These are phyloP conservation scores for Populus ilicifolia DNA, from an alignment of 345 rosid genomes.

Conservation along the genomic window DNA sequence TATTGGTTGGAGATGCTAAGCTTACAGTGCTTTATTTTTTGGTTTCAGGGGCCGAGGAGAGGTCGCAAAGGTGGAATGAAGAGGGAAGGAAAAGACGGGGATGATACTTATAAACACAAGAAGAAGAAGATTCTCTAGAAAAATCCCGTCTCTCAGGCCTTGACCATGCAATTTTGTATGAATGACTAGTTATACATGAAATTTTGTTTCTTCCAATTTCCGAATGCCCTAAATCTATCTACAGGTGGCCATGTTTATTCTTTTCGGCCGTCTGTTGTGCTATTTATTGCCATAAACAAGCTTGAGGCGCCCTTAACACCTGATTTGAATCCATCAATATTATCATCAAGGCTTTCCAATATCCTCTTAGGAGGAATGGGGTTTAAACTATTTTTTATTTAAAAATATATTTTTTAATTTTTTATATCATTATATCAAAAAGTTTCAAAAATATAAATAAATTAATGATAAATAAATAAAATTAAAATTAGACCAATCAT, in stretches of 20 bases:
- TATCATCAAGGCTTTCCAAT: too few species aligned
- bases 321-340: neutral
- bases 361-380: too few species aligned
- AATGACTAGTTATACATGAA: neutral
- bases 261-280: too few species aligned
- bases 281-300: too few species aligned
- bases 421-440: too few species aligned
- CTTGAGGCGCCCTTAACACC: neutral
- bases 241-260: too few species aligned
- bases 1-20: neutral
- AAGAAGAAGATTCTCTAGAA: slow-evolving; percentile 21
- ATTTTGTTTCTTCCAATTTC: neutral
- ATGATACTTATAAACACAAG: slow-evolving; percentile 24
- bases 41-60: slow-evolving; percentile 33
- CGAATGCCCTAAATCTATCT: neutral
- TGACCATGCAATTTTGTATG: slow-evolving; percentile 12
- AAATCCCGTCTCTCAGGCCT: neutral
- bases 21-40: neutral
- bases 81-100: slow-evolving; percentile 23
- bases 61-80: slow-evolving; percentile 31
- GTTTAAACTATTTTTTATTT: too few species aligned
- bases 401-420: too few species aligned
- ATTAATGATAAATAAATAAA: too few species aligned
- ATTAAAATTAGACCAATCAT: too few species aligned
- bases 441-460: too few species aligned